Percentiles rank a stretch among this genome's conserved stretches.
phyloP scores from a whole-genome alignment of 306 rosid species.

The Inga leiocalycina region DNA sequence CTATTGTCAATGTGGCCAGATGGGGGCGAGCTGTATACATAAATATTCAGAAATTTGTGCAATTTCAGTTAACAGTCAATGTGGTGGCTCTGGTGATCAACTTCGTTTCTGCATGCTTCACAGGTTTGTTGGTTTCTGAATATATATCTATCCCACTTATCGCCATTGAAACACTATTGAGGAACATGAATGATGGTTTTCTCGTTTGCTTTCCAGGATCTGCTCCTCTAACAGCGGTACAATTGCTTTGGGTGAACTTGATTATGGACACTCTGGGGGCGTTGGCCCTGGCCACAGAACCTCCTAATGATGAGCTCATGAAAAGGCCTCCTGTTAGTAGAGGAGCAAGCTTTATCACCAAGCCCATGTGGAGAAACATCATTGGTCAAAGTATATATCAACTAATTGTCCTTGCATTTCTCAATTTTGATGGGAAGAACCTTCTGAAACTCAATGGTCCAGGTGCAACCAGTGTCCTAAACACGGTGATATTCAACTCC shows the following conservation, averaged over 20 bases:
- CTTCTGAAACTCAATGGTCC: constrained; percentile 69
- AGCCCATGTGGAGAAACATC: constrained; percentile 93
- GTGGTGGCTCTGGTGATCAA: constrained; percentile 87
- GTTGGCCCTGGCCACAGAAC: constrained; percentile 95
- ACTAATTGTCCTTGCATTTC: constrained; percentile 63
- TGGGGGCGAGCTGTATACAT: constrained; percentile 98
- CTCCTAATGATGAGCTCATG: constrained; percentile 85
- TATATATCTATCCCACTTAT: not conserved
- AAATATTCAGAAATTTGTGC: constrained; percentile 96
- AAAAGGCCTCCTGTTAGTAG: constrained; percentile 68
- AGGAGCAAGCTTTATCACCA: constrained; percentile 78
- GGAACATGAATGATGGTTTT: constrained; percentile 12
- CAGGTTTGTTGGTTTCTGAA: constrained; percentile 59
- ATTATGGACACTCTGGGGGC: constrained; percentile 99
- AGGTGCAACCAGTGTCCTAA: constrained; percentile 63
- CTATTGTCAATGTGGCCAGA: constrained; percentile 82
- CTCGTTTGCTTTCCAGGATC: constrained; percentile 65
- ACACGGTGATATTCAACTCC: constrained; percentile 89
- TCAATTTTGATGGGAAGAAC: constrained; percentile 67
- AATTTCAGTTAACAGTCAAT: constrained; percentile 93
- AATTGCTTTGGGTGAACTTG: constrained; percentile 97
- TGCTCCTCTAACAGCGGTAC: constrained; percentile 97
- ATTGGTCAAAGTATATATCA: constrained; percentile 94
- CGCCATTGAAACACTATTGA: constrained; percentile 22
- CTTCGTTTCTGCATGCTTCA: constrained; percentile 86